A percentile compares a stretch with the other conserved stretches of the same genome.
Conservation (phyloP, 805 yeast species). For the Nakazawaea pomicola region DNA sequence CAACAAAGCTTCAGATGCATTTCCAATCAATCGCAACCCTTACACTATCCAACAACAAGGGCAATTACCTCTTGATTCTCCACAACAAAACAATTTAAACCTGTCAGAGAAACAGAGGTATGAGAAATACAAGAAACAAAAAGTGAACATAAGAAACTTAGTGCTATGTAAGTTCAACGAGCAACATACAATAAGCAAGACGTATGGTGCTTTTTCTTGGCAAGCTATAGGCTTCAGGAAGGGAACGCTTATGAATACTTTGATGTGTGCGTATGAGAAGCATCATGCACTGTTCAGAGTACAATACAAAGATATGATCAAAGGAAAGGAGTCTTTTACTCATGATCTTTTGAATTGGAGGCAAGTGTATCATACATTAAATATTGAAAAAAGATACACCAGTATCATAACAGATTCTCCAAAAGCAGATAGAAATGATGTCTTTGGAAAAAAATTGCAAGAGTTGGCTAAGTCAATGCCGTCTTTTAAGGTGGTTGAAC, state of each 20-base stretch:
- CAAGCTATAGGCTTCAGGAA: background rate
- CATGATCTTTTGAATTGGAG: conserved; percentile 4
- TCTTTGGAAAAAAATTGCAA: conserved; percentile 12
- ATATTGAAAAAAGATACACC: conserved; percentile 9
- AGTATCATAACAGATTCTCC: conserved; percentile 3
- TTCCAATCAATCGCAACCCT: background rate
- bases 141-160: background rate
- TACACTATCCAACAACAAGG: background rate
- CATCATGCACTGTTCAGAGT: background rate
- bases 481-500: conserved; percentile 1
- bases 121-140: background rate
- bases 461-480: conserved; percentile 9
- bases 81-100: too few relatives aligned
- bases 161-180: background rate
- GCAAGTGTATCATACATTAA: conserved; percentile 2
- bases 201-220: conserved; percentile 11
- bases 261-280: background rate
- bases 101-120: too few relatives aligned
- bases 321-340: background rate
- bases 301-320: conserved; percentile 1
- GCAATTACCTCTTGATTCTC: too few relatives aligned
- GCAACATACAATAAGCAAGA: background rate
- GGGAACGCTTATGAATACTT: background rate
- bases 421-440: conserved; percentile 6
- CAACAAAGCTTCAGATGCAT: background rate